phyloP scores from a whole-genome alignment of 2,329 filamentous ascomycete species.

The Sclerotinia sclerotiorum region DNA sequence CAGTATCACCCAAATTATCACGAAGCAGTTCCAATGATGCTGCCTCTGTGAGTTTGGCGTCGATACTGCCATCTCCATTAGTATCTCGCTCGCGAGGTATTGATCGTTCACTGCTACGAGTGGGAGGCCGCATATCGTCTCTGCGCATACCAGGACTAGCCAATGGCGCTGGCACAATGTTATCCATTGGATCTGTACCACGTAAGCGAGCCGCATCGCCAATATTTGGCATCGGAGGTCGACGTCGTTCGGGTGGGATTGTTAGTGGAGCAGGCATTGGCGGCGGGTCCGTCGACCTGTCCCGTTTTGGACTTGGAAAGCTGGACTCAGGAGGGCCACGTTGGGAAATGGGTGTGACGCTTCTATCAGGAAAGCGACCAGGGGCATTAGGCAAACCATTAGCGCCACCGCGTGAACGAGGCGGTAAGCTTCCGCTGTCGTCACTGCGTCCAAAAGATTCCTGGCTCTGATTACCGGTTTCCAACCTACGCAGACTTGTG shows the following conservation, averaged over 20 bases:
- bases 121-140: conserved; percentile 40
- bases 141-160: conserved; percentile 41
- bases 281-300: conserved; percentile 32
- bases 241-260: conserved; percentile 39
- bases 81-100: conserved; percentile 29
- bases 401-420: conserved; percentile 37
- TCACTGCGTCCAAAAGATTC: conserved; percentile 39
- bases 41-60: conserved; percentile 10
- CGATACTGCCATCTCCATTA: conserved; percentile 17
- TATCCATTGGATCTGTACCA: conserved; percentile 33
- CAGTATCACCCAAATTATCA: neutral
- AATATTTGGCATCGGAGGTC: conserved; percentile 39
- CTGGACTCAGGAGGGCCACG: conserved; percentile 37
- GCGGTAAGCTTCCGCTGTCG: conserved; percentile 36
- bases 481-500: conserved; percentile 34
- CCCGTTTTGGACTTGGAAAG: conserved; percentile 29
- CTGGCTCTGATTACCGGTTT: conserved; percentile 38
- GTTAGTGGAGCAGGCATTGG: conserved; percentile 38
- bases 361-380: conserved; percentile 40
- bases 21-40: conserved; percentile 10
- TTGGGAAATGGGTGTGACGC: conserved; percentile 35
- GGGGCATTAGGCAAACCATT: conserved; percentile 36
- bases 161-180: conserved; percentile 42
- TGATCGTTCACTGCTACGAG: conserved; percentile 39
- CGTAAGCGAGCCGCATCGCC: conserved; percentile 38